A percentile compares a stretch with the other conserved stretches of the same genome.
Evolutionary conservation across 495 filamentous ascomycete genomes (phyloP).

Genomic region (Cercophora scortea): DNA sequence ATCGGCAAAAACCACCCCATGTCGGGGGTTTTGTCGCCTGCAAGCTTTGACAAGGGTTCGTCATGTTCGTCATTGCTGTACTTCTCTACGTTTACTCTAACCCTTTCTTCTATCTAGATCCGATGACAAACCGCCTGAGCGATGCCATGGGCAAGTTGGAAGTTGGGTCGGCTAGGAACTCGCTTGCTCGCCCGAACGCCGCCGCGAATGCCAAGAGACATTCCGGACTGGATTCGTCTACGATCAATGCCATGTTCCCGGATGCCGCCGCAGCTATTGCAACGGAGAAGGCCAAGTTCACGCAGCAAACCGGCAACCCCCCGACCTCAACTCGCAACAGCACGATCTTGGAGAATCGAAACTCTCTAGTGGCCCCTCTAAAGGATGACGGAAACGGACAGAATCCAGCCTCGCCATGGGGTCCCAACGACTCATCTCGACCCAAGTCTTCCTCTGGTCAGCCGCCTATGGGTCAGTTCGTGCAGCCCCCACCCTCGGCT

Average conservation of each 20-base stretch:
- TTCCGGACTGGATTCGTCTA: constrained; percentile 82
- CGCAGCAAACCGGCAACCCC: constrained; percentile 83
- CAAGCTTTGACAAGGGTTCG: constrained; percentile 95
- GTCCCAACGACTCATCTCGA: constrained; percentile 50
- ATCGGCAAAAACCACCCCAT: constrained; percentile 98
- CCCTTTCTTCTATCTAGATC: constrained; percentile 49
- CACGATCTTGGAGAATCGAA: constrained; percentile 69
- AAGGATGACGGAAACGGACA: constrained; percentile 47
- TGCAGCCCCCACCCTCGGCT: constrained; percentile 69
- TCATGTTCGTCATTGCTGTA: constrained; percentile 22
- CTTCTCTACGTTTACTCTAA: neutral
- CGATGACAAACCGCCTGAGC: constrained; percentile 92
- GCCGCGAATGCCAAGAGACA: constrained; percentile 77
- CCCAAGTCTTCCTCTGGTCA: constrained; percentile 89
- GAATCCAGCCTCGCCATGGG: constrained; percentile 74
- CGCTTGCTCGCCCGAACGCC: constrained; percentile 63
- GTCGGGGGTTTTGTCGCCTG: constrained; percentile 90
- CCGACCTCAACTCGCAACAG: constrained; percentile 93
- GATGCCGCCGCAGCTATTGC: constrained; percentile 96
- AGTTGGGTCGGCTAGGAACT: constrained; percentile 79
- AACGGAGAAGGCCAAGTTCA: constrained; percentile 94
- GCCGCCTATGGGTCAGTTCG: constrained; percentile 94
- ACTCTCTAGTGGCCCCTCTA: constrained; percentile 68
- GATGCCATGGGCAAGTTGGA: constrained; percentile 97
- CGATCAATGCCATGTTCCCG: constrained; percentile 98